Percentiles rank a stretch among this genome's conserved stretches.
Conservation (phyloP, 345 rosid genomes). For the Bruguiera sexangula region DNA sequence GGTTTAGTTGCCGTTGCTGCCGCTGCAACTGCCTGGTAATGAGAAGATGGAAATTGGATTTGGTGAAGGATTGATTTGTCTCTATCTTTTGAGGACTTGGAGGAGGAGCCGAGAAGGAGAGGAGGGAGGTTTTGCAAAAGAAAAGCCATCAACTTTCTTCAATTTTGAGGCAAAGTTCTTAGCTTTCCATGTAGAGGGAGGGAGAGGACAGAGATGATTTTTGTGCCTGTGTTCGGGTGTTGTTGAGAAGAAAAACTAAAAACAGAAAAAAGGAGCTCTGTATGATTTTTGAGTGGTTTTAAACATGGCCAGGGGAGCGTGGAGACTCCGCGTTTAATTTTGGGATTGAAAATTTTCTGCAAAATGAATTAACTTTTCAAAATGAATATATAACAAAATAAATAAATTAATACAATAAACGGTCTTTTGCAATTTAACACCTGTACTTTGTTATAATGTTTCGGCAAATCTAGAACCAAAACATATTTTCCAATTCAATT, state of each 20-base stretch:
- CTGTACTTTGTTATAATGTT: neutral
- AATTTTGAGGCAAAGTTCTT: neutral
- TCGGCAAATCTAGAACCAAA: neutral
- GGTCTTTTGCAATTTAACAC: neutral
- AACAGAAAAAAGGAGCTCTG: neutral
- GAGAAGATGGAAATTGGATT: slow-evolving; percentile 11
- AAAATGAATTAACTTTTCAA: too few species aligned
- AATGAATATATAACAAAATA: too few species aligned
- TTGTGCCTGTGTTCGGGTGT: slow-evolving; percentile 11
- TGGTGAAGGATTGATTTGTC: slow-evolving; percentile 30
- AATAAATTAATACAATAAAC: too few species aligned
- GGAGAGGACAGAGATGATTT: slow-evolving; percentile 2
- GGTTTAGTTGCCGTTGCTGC: slow-evolving; percentile 9
- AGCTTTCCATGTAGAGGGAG: slow-evolving; percentile 29
- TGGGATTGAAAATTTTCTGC: slow-evolving; percentile 3
- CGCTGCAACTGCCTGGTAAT: slow-evolving; percentile 10
- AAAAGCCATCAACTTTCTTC: slow-evolving; percentile 54
- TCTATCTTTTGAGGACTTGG: slow-evolving; percentile 30
- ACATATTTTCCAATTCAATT: too few species aligned
- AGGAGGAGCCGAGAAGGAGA: slow-evolving; percentile 46
- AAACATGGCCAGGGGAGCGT: slow-evolving; percentile 36
- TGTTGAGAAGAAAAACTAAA: slow-evolving; percentile 18
- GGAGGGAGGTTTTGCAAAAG: slow-evolving; percentile 69
- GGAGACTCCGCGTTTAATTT: neutral
- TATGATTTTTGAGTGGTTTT: slow-evolving; percentile 47